A percentile compares a stretch with the other conserved stretches of the same genome.
Conservation (phyloP, 768 basidiomycete species). For the Tulasnella sp. region DNA sequence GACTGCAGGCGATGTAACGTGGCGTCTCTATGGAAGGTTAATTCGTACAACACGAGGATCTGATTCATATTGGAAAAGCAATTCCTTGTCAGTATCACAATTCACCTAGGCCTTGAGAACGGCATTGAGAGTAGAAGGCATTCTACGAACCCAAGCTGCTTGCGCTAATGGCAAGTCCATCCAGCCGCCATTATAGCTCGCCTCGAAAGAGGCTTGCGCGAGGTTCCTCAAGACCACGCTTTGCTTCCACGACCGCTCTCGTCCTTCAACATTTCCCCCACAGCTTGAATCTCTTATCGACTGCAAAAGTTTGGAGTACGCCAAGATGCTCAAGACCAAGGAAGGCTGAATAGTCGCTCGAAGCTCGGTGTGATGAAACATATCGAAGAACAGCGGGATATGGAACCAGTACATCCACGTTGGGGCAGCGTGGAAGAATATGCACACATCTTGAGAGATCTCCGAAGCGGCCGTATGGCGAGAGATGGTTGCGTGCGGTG, state of each 20-base stretch:
- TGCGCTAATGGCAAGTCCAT: slow-evolving; percentile 4
- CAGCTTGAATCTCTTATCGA: slow-evolving; percentile 22
- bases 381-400: slow-evolving; percentile 10
- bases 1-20: neutral
- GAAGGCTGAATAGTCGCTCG: slow-evolving; percentile 4
- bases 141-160: slow-evolving; percentile 8
- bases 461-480: too few relatives aligned
- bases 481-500: too few relatives aligned
- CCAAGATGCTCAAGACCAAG: slow-evolving; percentile 4
- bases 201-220: slow-evolving; percentile 1
- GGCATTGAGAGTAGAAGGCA: neutral
- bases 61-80: too few relatives aligned
- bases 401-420: slow-evolving; percentile 7
- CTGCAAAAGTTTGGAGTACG: slow-evolving; percentile 6
- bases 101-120: too few relatives aligned
- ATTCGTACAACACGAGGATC: slow-evolving; percentile 10
- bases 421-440: neutral
- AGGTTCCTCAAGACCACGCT: neutral
- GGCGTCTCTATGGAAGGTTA: neutral
- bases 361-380: neutral
- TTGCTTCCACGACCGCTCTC: neutral
- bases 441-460: too few relatives aligned
- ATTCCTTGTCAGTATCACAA: too few relatives aligned
- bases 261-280: slow-evolving; percentile 23
- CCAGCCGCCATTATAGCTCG: slow-evolving; percentile 1